These are phyloP conservation scores for Xylariaceae sp. DNA, from an alignment of 2,329 filamentous ascomycete species.

Conservation along the genomic window DNA sequence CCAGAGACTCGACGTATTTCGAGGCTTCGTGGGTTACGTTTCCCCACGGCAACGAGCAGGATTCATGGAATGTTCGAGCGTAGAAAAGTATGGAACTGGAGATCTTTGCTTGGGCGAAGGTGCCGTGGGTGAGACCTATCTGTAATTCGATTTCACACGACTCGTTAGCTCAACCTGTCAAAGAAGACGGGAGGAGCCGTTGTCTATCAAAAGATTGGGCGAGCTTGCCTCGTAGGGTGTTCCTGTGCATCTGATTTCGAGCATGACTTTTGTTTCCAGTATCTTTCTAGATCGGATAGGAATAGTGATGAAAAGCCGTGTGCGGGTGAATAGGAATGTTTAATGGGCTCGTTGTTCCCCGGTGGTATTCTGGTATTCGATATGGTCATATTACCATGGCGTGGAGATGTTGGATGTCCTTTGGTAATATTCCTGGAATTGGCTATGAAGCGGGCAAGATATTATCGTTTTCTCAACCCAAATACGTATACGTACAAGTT, in stretches of 20 bases:
- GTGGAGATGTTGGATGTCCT: too few relatives aligned
- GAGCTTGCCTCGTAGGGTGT: slow-evolving; percentile 10
- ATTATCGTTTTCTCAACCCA: too few relatives aligned
- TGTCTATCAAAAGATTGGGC: background rate
- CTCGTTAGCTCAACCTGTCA: slow-evolving; percentile 8
- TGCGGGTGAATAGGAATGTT: too few relatives aligned
- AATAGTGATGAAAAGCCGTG: too few relatives aligned
- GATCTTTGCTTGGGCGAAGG: slow-evolving; percentile 29
- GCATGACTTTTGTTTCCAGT: slow-evolving; percentile 1
- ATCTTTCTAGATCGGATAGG: too few relatives aligned
- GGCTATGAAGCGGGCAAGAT: too few relatives aligned
- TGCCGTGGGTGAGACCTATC: slow-evolving; percentile 35
- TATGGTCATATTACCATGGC: too few relatives aligned
- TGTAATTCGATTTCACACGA: slow-evolving; percentile 9
- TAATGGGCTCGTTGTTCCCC: too few relatives aligned
- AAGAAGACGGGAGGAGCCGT: too few relatives aligned
- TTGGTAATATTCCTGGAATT: too few relatives aligned
- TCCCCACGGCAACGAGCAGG: slow-evolving; percentile 32
- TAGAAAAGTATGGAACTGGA: slow-evolving; percentile 35
- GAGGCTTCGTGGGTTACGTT: slow-evolving; percentile 34
- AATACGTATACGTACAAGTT: too few relatives aligned
- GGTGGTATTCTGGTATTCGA: too few relatives aligned
- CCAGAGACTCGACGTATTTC: slow-evolving; percentile 41
- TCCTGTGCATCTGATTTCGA: slow-evolving; percentile 18
- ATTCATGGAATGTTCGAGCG: slow-evolving; percentile 30